Evolutionary conservation across 2,329 filamentous ascomycete genomes (phyloP).

Genomic region (Hortaea werneckii): DNA sequence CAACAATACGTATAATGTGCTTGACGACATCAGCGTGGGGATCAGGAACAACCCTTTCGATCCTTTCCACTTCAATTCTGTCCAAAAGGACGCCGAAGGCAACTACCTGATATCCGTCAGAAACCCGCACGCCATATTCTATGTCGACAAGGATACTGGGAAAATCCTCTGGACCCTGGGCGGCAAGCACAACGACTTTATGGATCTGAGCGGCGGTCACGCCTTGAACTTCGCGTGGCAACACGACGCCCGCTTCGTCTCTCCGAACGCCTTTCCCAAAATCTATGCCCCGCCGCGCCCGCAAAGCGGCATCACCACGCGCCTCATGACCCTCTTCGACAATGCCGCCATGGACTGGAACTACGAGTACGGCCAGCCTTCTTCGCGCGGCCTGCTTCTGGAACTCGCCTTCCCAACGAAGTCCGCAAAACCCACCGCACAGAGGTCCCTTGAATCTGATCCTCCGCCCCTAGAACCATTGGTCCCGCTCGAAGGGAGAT

Average conservation of each 20-base stretch:
- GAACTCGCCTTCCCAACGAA: constrained; percentile 16
- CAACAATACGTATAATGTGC: constrained; percentile 28
- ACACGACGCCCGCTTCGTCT: constrained; percentile 33
- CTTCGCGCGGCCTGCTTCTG: constrained; percentile 17
- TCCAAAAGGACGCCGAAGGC: constrained; percentile 41
- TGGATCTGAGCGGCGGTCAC: constrained; percentile 15
- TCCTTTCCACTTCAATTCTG: constrained; percentile 47
- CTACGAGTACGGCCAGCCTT: constrained; percentile 11
- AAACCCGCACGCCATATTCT: constrained; percentile 38
- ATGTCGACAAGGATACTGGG: constrained; percentile 39
- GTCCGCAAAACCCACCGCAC: neutral
- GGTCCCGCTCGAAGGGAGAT: neutral
- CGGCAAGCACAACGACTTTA: constrained; percentile 21
- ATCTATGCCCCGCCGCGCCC: constrained; percentile 7
- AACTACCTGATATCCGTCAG: constrained; percentile 47
- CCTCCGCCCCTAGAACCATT: neutral
- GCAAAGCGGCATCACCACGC: constrained; percentile 6
- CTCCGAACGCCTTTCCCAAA: constrained; percentile 3
- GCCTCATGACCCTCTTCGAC: constrained; percentile 31
- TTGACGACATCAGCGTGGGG: constrained; percentile 25
- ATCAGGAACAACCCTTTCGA: constrained; percentile 39
- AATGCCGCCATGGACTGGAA: constrained; percentile 33
- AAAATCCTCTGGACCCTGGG: constrained; percentile 43
- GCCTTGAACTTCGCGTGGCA: constrained; percentile 36
- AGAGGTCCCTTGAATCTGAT: neutral